Conservation (phyloP, 225 moss, liverwort and hornwort species). For the Pseudoscleropodium purum region DNA sequence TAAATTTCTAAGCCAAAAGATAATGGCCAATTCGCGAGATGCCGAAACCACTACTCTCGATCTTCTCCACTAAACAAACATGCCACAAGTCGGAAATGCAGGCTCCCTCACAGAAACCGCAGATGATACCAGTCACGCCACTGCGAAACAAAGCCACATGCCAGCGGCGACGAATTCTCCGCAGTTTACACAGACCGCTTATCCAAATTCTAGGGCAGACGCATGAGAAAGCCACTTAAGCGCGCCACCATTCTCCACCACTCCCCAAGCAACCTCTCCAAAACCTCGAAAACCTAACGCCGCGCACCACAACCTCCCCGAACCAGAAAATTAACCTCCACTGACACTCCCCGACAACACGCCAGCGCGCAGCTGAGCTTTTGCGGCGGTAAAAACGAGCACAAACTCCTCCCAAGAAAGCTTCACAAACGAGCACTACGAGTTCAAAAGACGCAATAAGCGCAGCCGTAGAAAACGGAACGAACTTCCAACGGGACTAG, state of each 20-base stretch:
- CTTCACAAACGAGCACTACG: neutral
- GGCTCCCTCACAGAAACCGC: neutral
- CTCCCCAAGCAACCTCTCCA: neutral
- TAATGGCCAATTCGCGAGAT: neutral
- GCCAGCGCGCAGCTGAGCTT: neutral
- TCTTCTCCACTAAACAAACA: neutral
- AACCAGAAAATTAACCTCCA: neutral
- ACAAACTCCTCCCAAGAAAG: neutral
- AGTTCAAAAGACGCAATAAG: neutral
- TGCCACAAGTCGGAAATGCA: neutral
- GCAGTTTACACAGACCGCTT: neutral
- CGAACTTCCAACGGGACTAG: neutral
- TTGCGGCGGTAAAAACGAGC: neutral
- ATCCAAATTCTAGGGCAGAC: slow-evolving; percentile 29
- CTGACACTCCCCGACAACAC: neutral
- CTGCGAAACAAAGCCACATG: neutral
- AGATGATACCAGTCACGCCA: neutral
- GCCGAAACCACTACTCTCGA: neutral
- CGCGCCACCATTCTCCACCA: slow-evolving; percentile 2
- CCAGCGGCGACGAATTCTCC: neutral
- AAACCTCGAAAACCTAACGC: neutral
- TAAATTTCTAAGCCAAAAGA: neutral
- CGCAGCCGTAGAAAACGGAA: neutral
- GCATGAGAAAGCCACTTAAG: neutral
- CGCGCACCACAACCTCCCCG: neutral